These are phyloP conservation scores for Aureobasidium sp. DNA, from an alignment of 2,329 filamentous ascomycete species.

Conservation along the genomic window DNA sequence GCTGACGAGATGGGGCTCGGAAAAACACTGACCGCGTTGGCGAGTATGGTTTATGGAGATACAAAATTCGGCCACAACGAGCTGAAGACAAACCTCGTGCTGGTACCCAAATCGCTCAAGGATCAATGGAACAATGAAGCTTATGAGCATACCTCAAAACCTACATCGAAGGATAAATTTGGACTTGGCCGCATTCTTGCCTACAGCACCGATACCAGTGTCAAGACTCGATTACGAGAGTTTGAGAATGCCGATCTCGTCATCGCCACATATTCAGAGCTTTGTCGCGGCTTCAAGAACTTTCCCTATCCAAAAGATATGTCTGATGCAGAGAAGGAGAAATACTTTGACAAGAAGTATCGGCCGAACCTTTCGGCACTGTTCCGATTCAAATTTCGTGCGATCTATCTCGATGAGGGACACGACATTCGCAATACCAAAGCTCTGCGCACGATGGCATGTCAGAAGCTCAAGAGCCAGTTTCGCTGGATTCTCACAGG, in stretches of 20 bases:
- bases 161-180: neutral
- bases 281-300: neutral
- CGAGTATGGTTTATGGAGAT: neutral
- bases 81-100: neutral
- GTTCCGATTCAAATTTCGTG: neutral
- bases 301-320: neutral
- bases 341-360: neutral
- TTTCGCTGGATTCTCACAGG: neutral
- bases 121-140: neutral
- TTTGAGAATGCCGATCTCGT: neutral
- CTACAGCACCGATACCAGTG: neutral
- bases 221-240: neutral
- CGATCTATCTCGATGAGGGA: neutral
- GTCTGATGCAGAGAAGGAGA: neutral
- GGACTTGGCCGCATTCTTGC: neutral
- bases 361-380: neutral
- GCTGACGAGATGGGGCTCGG: neutral
- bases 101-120: neutral
- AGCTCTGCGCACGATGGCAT: neutral
- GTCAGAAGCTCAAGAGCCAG: neutral
- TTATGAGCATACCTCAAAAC: neutral
- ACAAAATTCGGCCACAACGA: neutral
- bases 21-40: neutral
- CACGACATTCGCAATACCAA: neutral
- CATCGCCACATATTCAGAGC: neutral